A percentile compares a stretch with the other conserved stretches of the same genome.
Evolutionary conservation across 2,329 filamentous ascomycete genomes (phyloP).

Genomic region (Metarhizium brunneum): DNA sequence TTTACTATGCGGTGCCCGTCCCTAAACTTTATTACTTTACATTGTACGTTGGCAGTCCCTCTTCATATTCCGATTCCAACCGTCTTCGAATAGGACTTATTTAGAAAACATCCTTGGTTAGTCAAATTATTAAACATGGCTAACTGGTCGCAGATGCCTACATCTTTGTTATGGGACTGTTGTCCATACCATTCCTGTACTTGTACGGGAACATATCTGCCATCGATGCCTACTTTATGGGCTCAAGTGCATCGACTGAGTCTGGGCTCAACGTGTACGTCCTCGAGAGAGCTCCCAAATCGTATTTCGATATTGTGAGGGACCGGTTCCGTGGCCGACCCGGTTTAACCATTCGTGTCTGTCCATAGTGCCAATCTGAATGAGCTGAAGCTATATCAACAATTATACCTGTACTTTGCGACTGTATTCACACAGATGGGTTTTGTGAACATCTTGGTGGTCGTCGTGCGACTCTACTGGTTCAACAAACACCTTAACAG

Average conservation of each 20-base stretch:
- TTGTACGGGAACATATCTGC: conserved; percentile 11
- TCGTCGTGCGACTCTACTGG: conserved; percentile 37
- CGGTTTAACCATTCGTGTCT: background rate
- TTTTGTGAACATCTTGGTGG: conserved; percentile 40
- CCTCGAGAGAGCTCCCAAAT: too few species aligned
- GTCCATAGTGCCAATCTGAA: conserved; percentile 37
- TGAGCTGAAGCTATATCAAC: conserved; percentile 38
- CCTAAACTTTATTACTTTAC: background rate
- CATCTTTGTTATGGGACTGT: background rate
- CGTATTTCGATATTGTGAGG: too few species aligned
- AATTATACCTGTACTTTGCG: conserved; percentile 40
- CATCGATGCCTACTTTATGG: conserved; percentile 41
- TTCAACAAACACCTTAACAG: conserved; percentile 35
- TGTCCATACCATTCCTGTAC: background rate
- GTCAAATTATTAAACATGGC: background rate
- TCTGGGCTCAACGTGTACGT: conserved; percentile 41
- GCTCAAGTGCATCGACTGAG: conserved; percentile 38
- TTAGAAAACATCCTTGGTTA: too few species aligned
- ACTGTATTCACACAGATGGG: conserved; percentile 38
- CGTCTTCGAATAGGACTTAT: too few species aligned
- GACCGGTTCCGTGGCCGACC: background rate
- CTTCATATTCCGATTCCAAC: too few species aligned
- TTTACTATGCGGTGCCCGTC: background rate
- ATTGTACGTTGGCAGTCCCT: background rate
- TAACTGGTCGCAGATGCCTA: background rate